Evolutionary conservation across 208 protist species (phyloP), one percentile per base, ranked within the genome.

Genomic region (Porcisia hertigi): DNA sequence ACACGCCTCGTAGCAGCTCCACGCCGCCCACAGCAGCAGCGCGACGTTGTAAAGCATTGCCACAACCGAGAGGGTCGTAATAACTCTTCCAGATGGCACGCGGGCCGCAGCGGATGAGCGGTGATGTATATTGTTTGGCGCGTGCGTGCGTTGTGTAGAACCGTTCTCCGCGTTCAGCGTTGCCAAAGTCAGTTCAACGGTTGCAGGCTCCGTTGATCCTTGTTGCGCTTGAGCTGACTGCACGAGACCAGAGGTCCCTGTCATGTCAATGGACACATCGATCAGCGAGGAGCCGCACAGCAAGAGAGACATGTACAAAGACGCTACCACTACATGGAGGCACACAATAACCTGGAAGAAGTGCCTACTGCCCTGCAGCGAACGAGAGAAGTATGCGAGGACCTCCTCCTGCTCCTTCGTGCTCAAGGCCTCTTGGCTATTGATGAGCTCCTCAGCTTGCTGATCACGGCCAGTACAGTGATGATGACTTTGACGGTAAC

Each of bases 361-460:
- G 12, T 70, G 69, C 0, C 86, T 73, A 66, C 80, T 92, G 25
- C 47, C 82, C 1, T 79, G 77, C 20, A 94, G 72, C 18, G 79
- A 83, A 8, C 66, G 70, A 4, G 86, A 80, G 34, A 96, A 85
- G 83, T 93, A 90, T 14, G 75, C 73, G 18, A 96, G 73, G 11
- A 96, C 85, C 43, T 90, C 84, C 39, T 91, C 84, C 65, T 96
- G 92, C 80, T 96, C 92, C 3, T 64, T 54, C 1, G 85, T 91
- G 79, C 84, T 92, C 30, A 96, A 82, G 16, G 84, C 71, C 43
- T 94, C 88, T 30, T 89, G 64, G 34, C 60, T 76, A 8, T 84
- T 70, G 59, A 94, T 83, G 9, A 92, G 80, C 11, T 58, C 47
- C 25, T 75, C 79, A 11, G 78, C 76, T 18, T 71, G 77, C 71